Conservation (phyloP, 768 basidiomycete species). For the Albatrellus ellisii region DNA sequence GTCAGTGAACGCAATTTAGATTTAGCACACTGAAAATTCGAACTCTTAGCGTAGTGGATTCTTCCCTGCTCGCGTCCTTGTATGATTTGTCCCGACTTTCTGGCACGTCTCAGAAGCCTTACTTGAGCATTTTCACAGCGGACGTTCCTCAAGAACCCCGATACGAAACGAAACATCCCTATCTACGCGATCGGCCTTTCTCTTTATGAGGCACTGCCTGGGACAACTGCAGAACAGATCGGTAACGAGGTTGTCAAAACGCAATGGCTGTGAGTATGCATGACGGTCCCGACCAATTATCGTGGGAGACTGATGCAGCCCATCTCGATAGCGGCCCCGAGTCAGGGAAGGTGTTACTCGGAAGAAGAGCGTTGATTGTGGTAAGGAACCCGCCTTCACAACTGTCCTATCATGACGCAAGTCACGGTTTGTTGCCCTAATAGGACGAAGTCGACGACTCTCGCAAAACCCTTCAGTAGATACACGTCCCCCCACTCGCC, state of each 20-base stretch:
- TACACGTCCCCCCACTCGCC: background rate
- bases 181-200: constrained; percentile 96
- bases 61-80: constrained; percentile 90
- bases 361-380: constrained; percentile 72
- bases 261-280: constrained; percentile 79
- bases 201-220: constrained; percentile 83
- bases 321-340: constrained; percentile 40
- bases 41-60: constrained; percentile 52
- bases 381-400: constrained; percentile 33
- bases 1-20: constrained; percentile 31
- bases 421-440: constrained; percentile 10
- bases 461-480: constrained; percentile 78
- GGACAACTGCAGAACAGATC: constrained; percentile 57
- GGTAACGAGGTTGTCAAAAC: constrained; percentile 84
- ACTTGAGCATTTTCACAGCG: constrained; percentile 30
- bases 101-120: background rate
- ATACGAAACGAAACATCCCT: constrained; percentile 65
- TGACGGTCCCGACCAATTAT: constrained; percentile 1
- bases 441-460: constrained; percentile 87
- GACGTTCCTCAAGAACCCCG: constrained; percentile 68
- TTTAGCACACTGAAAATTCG: constrained; percentile 11
- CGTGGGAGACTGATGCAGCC: constrained; percentile 3
- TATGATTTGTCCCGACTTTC: constrained; percentile 17
- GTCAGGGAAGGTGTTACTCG: constrained; percentile 57
- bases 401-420: background rate